These are phyloP conservation scores for Boletellus ananas DNA, from an alignment of 768 basidiomycete genomes.

Conservation along the genomic window DNA sequence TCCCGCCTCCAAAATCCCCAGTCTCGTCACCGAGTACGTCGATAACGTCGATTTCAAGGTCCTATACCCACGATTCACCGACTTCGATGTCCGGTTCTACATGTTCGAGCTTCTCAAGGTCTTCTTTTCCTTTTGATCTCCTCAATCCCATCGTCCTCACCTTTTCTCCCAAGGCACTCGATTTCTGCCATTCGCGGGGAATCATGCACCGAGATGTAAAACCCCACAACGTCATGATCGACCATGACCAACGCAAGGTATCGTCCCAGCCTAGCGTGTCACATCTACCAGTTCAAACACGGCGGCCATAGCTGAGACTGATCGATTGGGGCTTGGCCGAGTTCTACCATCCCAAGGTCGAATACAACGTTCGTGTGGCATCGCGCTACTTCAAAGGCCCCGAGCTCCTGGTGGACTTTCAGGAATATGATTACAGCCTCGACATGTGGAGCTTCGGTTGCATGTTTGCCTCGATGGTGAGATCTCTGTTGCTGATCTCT, in stretches of 20 bases:
- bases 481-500: conserved; percentile 13
- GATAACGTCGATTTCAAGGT: conserved; percentile 98
- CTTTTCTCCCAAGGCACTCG: conserved; percentile 62
- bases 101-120: conserved; percentile 96
- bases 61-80: conserved; percentile 91
- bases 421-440: conserved; percentile 95
- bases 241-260: conserved; percentile 94
- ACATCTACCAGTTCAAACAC: conserved; percentile 10
- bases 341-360: conserved; percentile 96
- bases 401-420: conserved; percentile 94
- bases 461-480: conserved; percentile 98
- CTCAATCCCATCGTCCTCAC: neutral
- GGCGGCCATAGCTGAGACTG: conserved; percentile 65
- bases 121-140: conserved; percentile 12
- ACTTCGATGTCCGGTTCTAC: conserved; percentile 94
- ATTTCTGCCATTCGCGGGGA: conserved; percentile 97
- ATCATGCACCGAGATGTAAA: conserved; percentile 99
- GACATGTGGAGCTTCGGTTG: conserved; percentile 99
- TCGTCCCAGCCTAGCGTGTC: conserved; percentile 16
- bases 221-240: conserved; percentile 99
- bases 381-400: conserved; percentile 98
- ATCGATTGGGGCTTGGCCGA: conserved; percentile 99
- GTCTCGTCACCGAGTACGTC: conserved; percentile 95
- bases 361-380: conserved; percentile 97
- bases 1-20: conserved; percentile 94